phyloP scores from a whole-genome alignment of 2,329 filamentous ascomycete species.

The Sordariomycetes sp. region DNA sequence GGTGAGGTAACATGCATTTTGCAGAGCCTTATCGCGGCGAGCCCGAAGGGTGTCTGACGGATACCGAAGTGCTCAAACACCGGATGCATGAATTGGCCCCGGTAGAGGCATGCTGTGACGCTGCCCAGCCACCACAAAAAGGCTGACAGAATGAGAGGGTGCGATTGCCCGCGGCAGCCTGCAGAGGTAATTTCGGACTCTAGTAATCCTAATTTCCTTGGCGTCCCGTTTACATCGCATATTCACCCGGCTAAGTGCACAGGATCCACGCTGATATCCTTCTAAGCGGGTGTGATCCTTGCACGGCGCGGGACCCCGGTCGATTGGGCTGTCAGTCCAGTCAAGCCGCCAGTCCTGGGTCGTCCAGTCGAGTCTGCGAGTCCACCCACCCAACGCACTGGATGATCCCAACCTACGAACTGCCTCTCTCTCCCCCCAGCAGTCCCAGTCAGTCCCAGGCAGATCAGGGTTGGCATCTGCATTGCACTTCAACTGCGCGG shows the following conservation, averaged over 20 bases:
- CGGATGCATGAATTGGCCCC: background rate
- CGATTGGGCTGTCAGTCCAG: constrained; percentile 3
- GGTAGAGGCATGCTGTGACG: constrained; percentile 5
- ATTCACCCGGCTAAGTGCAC: background rate
- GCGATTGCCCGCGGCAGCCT: background rate
- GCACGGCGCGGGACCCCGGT: background rate
- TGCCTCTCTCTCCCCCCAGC: constrained; percentile 1
- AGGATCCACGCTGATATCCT: background rate
- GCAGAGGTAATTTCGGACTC: background rate
- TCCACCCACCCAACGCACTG: constrained; percentile 5
- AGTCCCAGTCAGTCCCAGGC: constrained; percentile 1
- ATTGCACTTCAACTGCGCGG: background rate
- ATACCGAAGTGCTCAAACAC: too few species aligned
- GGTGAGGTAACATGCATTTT: too few species aligned
- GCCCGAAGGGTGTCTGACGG: too few species aligned
- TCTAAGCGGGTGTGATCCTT: background rate
- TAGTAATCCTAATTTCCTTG: background rate
- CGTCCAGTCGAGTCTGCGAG: too few species aligned
- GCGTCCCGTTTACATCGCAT: constrained; percentile 2
- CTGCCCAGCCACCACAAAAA: constrained; percentile 5
- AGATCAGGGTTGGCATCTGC: constrained; percentile 5
- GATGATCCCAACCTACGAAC: constrained; percentile 3
- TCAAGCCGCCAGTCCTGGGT: constrained; percentile 3
- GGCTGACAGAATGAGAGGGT: background rate
- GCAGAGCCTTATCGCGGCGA: too few species aligned